Evolutionary conservation across 2,329 filamentous ascomycete species (phyloP).

Genomic region (Akanthomyces lecanii): DNA sequence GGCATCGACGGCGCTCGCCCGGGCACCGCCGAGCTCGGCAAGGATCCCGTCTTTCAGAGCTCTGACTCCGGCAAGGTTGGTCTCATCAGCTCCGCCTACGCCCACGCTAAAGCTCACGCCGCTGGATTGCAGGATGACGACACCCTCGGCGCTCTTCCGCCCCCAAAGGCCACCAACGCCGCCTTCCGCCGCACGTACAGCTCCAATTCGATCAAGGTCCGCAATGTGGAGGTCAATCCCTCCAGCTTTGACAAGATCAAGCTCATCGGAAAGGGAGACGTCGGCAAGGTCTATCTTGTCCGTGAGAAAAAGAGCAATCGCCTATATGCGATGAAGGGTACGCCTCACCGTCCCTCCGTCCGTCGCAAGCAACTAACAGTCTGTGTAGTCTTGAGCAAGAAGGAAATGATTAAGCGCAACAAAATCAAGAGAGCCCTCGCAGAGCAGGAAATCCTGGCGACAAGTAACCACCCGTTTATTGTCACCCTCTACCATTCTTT

Average conservation of each 20-base stretch:
- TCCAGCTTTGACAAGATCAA: slow-evolving; percentile 99
- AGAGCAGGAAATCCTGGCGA: slow-evolving; percentile 96
- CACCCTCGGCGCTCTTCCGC: slow-evolving; percentile 58
- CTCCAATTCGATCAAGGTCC: slow-evolving; percentile 97
- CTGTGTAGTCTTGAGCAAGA: slow-evolving; percentile 83
- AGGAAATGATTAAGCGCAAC: slow-evolving; percentile 99
- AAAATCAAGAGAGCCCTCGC: slow-evolving; percentile 98
- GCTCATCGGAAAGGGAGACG: slow-evolving; percentile 96
- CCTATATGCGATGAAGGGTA: slow-evolving; percentile 98
- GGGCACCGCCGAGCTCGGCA: slow-evolving; percentile 79
- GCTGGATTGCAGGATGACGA: slow-evolving; percentile 44
- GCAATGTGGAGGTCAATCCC: slow-evolving; percentile 93
- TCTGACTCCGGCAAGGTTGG: slow-evolving; percentile 41
- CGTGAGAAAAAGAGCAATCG: slow-evolving; percentile 95
- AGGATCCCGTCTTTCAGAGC: slow-evolving; percentile 64
- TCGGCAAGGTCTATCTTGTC: slow-evolving; percentile 96
- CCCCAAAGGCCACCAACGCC: slow-evolving; percentile 57
- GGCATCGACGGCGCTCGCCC: slow-evolving; percentile 62
- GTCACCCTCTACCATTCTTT: slow-evolving; percentile 98
- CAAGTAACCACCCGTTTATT: slow-evolving; percentile 98
- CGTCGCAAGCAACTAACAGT: background rate
- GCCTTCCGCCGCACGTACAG: slow-evolving; percentile 94
- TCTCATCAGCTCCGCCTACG: slow-evolving; percentile 31
- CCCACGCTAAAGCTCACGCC: slow-evolving; percentile 29
- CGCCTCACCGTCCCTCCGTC: slow-evolving; percentile 24